phyloP scores from a whole-genome alignment of 768 basidiomycete genomes.

The Pisolithus orientalis region DNA sequence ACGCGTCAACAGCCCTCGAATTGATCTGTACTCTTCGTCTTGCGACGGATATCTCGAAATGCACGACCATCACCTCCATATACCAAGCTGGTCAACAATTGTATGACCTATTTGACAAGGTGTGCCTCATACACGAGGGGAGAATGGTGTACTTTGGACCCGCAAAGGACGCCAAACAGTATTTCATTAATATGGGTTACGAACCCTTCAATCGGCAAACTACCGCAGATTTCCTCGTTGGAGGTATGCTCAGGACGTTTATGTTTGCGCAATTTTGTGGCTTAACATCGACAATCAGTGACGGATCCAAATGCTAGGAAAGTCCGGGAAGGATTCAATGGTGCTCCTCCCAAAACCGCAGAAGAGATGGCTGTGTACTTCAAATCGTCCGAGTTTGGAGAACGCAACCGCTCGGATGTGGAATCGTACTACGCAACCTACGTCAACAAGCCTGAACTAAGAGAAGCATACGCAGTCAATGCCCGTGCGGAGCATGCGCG shows the following conservation, averaged over 20 bases:
- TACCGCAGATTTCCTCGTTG: constrained; percentile 54
- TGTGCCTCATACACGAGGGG: constrained; percentile 53
- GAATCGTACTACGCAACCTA: constrained; percentile 37
- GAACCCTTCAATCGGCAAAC: constrained; percentile 50
- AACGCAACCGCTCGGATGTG: constrained; percentile 40
- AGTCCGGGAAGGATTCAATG: constrained; percentile 34
- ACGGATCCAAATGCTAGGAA: constrained; percentile 59
- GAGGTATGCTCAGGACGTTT: constrained; percentile 19
- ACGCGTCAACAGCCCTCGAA: constrained; percentile 67
- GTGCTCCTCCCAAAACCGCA: constrained; percentile 44
- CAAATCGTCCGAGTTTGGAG: constrained; percentile 32
- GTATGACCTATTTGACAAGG: constrained; percentile 63
- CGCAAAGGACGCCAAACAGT: constrained; percentile 42
- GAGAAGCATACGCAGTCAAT: constrained; percentile 39
- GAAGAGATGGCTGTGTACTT: constrained; percentile 52
- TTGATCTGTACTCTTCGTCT: constrained; percentile 63
- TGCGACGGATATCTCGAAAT: constrained; percentile 48
- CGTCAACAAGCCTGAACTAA: constrained; percentile 40
- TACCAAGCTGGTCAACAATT: constrained; percentile 77
- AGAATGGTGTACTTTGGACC: constrained; percentile 53
- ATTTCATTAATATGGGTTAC: constrained; percentile 54
- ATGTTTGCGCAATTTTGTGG: not conserved
- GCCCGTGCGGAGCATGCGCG: constrained; percentile 47
- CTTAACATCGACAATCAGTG: constrained; percentile 32
- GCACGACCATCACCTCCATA: constrained; percentile 69